phyloP scores from a whole-genome alignment of 345 rosid genomes.

The Viola odorata region DNA sequence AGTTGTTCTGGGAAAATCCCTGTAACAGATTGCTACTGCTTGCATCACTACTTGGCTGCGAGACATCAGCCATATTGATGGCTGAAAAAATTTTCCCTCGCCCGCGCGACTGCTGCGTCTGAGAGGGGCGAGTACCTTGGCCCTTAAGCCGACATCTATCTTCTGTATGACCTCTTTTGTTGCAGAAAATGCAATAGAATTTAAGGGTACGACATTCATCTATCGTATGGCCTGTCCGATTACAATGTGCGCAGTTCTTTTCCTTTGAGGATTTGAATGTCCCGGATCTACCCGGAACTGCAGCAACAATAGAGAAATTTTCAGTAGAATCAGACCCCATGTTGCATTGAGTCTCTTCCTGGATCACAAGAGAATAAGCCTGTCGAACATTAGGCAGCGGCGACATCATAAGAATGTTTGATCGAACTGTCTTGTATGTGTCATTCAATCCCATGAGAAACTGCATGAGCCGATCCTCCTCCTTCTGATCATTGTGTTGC shows the following conservation, averaged over 20 bases:
- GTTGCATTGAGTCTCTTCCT: background rate
- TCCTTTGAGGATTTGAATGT: background rate
- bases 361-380: background rate
- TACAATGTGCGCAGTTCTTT: background rate
- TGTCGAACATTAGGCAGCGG: background rate
- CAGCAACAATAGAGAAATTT: background rate
- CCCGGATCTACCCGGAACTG: background rate
- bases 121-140: background rate
- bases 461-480: slow-evolving; percentile 5
- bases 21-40: background rate
- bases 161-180: background rate
- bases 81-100: too few species aligned
- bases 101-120: background rate
- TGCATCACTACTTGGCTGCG: too few species aligned
- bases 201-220: background rate
- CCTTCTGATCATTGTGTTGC: background rate
- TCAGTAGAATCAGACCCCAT: background rate
- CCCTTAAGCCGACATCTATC: background rate
- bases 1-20: background rate
- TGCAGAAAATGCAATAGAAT: background rate
- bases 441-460: background rate
- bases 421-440: background rate
- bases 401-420: slow-evolving; percentile 5
- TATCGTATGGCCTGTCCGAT: background rate
- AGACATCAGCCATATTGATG: too few species aligned